Evolutionary conservation across 2,329 filamentous ascomycete genomes (phyloP), one percentile per base, ranked within the genome.

Genomic region (Colletotrichum eleusines): DNA sequence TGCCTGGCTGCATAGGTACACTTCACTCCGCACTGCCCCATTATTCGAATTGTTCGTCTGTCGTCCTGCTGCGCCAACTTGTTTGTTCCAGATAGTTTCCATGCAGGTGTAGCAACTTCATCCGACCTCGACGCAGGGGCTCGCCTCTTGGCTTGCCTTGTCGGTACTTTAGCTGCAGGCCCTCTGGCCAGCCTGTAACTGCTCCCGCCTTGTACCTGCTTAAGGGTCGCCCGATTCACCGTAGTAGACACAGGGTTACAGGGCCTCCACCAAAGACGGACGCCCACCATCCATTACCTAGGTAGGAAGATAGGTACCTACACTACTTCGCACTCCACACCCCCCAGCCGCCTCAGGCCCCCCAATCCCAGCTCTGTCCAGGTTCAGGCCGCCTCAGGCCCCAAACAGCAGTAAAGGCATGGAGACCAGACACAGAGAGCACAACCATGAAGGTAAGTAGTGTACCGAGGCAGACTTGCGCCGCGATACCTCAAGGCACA

Each of bases 81-180:
- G 38, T 31, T 44, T 31, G 53, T 66, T 69, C 61, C 62, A 69
- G 38, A 46, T 63, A n/a, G 20, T 46, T 69, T 66, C 66, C 33
- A 53, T 60, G 53, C 51, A 68, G 40, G 26, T 62, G 50, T 61
- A 54, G 63, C 63, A 70, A 70, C 48, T 70, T 70, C 55, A 62
- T 69, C 66, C 57, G 67, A 70, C 67, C 67, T 61, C 16, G 62
- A 69, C 63, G 63, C 67, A 60, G 67, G 55, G 50, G 42, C 67
- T 66, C 50, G 42, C 44, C 42, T n/a, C n/a, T 48, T 61, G 50
- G 40, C 60, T 42, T 67, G 31, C 59, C 58, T 63, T 33, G 54
- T 23, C 58, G 58, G 58, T 50, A 61, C 31, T 38, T 38, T 61
- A 9, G 28, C 62, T 40, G 65, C 42, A 64, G 60, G 59, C 60